These are phyloP conservation scores for Tuber brumale DNA, from an alignment of 495 filamentous ascomycete genomes.

Conservation along the genomic window DNA sequence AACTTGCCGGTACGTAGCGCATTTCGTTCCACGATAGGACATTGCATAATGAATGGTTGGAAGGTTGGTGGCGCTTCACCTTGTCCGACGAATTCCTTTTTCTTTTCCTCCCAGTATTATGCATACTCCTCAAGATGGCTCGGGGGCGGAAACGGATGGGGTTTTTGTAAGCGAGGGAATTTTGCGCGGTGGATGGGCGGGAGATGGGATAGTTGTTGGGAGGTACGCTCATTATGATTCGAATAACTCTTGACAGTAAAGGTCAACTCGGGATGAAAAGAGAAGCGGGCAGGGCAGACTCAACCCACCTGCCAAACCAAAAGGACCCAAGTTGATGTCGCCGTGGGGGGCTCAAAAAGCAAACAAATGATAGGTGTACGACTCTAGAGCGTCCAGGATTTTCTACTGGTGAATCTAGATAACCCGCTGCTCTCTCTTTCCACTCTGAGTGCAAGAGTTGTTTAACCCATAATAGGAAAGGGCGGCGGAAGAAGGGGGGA, in stretches of 20 bases:
- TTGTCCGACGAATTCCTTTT: neutral
- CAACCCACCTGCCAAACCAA: neutral
- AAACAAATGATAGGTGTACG: neutral
- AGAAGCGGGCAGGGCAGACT: neutral
- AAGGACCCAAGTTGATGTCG: neutral
- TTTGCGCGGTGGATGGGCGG: neutral
- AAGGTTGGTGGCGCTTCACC: neutral
- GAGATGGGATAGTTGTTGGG: neutral
- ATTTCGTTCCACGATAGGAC: neutral
- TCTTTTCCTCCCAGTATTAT: neutral
- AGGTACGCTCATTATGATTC: neutral
- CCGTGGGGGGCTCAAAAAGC: neutral
- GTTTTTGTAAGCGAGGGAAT: neutral
- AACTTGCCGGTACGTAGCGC: conserved; percentile 1
- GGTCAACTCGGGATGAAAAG: neutral
- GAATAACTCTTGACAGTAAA: neutral
- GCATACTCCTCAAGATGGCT: neutral
- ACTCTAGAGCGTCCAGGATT: neutral
- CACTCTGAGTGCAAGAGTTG: neutral
- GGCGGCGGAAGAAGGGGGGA: neutral
- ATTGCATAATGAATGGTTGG: neutral
- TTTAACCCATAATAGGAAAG: neutral
- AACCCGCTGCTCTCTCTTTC: neutral
- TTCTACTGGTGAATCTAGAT: neutral
- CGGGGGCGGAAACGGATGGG: neutral